Evolutionary conservation across 805 yeast genomes (phyloP).

Genomic region (Yarrowia phangngaensis): DNA sequence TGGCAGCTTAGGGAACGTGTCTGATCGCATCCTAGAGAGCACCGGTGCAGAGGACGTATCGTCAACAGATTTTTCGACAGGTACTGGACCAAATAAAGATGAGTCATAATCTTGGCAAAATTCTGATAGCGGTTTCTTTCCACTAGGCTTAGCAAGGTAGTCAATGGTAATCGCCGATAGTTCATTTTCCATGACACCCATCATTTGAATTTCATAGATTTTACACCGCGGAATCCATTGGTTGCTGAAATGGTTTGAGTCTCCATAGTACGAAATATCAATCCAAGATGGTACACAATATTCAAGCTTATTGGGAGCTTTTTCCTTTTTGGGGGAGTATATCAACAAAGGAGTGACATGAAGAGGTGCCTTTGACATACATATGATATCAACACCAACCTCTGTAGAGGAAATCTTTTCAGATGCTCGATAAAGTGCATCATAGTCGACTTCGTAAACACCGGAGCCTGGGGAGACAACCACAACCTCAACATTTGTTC

Average conservation of each 20-base stretch:
- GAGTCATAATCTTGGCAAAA: constrained; percentile 68
- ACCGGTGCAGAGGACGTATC: constrained; percentile 16
- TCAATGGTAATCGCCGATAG: constrained; percentile 64
- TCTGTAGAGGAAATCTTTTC: constrained; percentile 72
- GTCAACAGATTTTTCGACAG: constrained; percentile 8
- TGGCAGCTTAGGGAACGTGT: constrained; percentile 19
- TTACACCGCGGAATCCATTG: constrained; percentile 91
- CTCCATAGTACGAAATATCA: constrained; percentile 87
- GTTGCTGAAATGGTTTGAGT: constrained; percentile 44
- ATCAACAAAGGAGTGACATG: constrained; percentile 89
- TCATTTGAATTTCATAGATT: constrained; percentile 94
- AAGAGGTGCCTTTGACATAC: constrained; percentile 84
- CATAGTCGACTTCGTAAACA: constrained; percentile 83
- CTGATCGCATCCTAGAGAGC: constrained; percentile 12
- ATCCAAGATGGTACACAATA: constrained; percentile 94
- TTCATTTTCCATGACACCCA: constrained; percentile 95
- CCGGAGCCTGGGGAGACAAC: constrained; percentile 92
- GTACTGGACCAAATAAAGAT: constrained; percentile 11
- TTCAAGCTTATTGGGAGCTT: constrained; percentile 30
- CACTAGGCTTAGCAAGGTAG: constrained; percentile 45
- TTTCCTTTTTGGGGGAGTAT: constrained; percentile 39
- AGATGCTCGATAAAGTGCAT: constrained; percentile 68
- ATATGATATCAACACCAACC: constrained; percentile 80
- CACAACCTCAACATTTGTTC: constrained; percentile 86
- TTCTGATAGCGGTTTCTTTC: constrained; percentile 46